Conservation (phyloP, 2,329 filamentous ascomycete genomes). For the Diaporthe capsici region DNA sequence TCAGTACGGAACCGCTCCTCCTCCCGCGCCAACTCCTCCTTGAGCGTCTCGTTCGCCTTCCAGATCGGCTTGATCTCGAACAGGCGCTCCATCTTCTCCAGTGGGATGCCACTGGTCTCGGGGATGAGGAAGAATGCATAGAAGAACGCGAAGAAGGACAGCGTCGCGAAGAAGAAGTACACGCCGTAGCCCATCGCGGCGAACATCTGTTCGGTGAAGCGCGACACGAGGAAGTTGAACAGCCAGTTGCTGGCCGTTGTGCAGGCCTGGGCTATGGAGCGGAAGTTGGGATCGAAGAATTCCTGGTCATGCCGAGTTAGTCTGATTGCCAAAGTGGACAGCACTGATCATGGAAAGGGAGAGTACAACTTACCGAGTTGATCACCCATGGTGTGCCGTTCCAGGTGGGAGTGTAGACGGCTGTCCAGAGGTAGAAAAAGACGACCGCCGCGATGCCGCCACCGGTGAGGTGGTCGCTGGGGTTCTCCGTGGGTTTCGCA, state of each 20-base stretch:
- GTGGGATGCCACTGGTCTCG: constrained; percentile 75
- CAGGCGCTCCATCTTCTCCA: constrained; percentile 75
- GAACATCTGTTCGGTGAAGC: constrained; percentile 78
- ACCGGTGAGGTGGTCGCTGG: constrained; percentile 46
- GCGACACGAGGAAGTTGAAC: constrained; percentile 77
- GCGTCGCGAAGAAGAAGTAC: constrained; percentile 77
- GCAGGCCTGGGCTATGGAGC: constrained; percentile 78
- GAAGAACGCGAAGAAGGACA: constrained; percentile 70
- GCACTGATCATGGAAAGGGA: too few species aligned
- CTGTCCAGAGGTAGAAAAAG: constrained; percentile 83
- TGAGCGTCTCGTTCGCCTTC: constrained; percentile 59
- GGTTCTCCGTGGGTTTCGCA: constrained; percentile 54
- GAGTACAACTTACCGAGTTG: constrained; percentile 64
- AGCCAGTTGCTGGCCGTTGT: constrained; percentile 82
- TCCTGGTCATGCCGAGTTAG: constrained; percentile 50
- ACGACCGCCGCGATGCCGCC: constrained; percentile 73
- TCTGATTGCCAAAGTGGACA: background rate
- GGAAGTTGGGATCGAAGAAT: constrained; percentile 80
- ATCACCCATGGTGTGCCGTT: constrained; percentile 83
- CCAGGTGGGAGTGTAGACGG: constrained; percentile 80
- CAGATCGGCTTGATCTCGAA: constrained; percentile 65
- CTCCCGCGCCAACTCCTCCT: constrained; percentile 57
- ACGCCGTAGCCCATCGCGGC: constrained; percentile 71
- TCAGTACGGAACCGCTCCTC: constrained; percentile 50
- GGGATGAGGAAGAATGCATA: constrained; percentile 76